Evolutionary conservation across 345 rosid genomes (phyloP).

Genomic region (Aegle marmelos): DNA sequence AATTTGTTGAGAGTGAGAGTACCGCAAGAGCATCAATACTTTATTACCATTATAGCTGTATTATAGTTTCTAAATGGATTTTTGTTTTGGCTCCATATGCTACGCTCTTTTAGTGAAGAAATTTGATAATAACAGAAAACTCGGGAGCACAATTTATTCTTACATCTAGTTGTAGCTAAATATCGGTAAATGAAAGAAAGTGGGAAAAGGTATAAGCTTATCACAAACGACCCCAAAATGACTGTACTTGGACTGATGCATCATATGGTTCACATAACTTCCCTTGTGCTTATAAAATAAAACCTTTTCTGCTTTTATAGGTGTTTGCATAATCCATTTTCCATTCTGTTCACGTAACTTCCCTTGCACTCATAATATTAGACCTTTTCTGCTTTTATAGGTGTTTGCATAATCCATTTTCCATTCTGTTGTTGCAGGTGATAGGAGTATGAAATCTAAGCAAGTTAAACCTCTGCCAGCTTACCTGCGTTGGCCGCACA

Average conservation of each 20-base stretch:
- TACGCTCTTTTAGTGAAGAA: neutral
- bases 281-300: too few species aligned
- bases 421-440: constrained; percentile 42
- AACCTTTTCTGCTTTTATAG: too few species aligned
- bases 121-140: neutral
- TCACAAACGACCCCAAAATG: neutral
- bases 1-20: neutral
- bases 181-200: neutral
- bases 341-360: constrained; percentile 23
- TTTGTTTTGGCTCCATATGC: neutral
- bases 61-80: neutral
- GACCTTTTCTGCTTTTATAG: neutral
- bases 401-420: constrained; percentile 2
- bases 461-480: constrained; percentile 49
- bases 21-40: neutral
- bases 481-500: constrained; percentile 94
- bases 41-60: neutral
- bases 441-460: constrained; percentile 30
- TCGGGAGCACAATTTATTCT: neutral
- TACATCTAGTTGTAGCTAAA: neutral
- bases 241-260: neutral
- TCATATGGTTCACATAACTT: neutral
- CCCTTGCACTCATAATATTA: too few species aligned
- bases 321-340: constrained; percentile 5
- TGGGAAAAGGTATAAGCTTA: neutral